Evolutionary conservation across 1,139 yeast species (phyloP).

Genomic region (Torulaspora globosa): DNA sequence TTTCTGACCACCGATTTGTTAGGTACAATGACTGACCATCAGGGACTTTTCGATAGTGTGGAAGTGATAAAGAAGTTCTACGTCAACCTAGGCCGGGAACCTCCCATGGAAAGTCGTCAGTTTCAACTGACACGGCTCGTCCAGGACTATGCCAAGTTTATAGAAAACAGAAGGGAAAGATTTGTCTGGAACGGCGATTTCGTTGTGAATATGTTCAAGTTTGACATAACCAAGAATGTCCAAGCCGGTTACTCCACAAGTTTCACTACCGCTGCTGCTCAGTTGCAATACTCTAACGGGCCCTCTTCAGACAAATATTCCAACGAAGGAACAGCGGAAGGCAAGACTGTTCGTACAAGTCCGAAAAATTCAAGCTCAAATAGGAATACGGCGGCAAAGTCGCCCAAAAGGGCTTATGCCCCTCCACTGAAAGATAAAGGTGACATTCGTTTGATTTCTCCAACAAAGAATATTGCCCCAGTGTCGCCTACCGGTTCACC

Average conservation of each 20-base stretch:
- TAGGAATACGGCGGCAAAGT: conserved; percentile 9
- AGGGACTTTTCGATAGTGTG: conserved; percentile 26
- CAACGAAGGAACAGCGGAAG: background rate
- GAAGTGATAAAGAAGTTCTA: conserved; percentile 27
- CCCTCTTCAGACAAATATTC: conserved; percentile 11
- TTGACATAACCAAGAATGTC: conserved; percentile 20
- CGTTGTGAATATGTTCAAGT: conserved; percentile 20
- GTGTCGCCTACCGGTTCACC: conserved; percentile 16
- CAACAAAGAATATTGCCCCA: conserved; percentile 14
- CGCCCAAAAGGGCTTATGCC: conserved; percentile 10
- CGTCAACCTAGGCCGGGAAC: conserved; percentile 16
- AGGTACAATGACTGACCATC: conserved; percentile 30
- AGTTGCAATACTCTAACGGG: conserved; percentile 15
- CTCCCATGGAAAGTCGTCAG: conserved; percentile 11
- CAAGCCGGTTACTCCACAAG: conserved; percentile 10
- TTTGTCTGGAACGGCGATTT: conserved; percentile 32
- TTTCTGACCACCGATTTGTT: conserved; percentile 32
- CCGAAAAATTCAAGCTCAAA: conserved; percentile 6
- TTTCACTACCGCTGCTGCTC: conserved; percentile 33
- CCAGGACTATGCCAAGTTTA: conserved; percentile 31
- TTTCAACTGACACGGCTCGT: conserved; percentile 30
- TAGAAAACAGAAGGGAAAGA: conserved; percentile 29
- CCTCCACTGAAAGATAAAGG: conserved; percentile 3
- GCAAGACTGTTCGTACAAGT: background rate
- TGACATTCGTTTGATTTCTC: conserved; percentile 8